Conservation (phyloP, 805 yeast genomes). For the Saturnispora galanensis region DNA sequence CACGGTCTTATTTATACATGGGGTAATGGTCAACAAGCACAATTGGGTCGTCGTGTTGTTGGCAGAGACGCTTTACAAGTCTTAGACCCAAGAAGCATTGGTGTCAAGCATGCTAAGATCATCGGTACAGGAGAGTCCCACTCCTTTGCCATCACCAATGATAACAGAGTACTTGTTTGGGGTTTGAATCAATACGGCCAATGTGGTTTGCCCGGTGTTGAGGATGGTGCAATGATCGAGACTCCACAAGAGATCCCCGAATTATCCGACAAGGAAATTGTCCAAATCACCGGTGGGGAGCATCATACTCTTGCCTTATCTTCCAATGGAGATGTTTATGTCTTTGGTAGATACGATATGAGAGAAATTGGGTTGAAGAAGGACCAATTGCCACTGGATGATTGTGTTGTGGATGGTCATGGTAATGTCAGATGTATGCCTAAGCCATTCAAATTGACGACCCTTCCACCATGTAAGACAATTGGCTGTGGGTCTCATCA, state of each 20-base stretch:
- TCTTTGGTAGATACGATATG: conserved; percentile 92
- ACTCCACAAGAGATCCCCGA: conserved; percentile 67
- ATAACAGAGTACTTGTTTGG: conserved; percentile 75
- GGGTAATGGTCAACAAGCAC: conserved; percentile 95
- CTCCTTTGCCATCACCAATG: conserved; percentile 78
- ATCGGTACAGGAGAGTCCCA: conserved; percentile 94
- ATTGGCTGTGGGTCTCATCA: conserved; percentile 90
- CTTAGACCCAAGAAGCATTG: conserved; percentile 74
- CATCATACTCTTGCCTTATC: conserved; percentile 82
- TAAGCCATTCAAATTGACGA: conserved; percentile 58
- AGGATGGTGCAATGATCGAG: conserved; percentile 75
- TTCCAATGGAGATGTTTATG: conserved; percentile 59
- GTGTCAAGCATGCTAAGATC: conserved; percentile 65
- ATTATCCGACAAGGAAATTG: conserved; percentile 49
- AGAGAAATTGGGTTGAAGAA: conserved; percentile 77
- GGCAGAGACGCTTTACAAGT: conserved; percentile 70
- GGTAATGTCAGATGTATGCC: conserved; percentile 83
- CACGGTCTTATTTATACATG: conserved; percentile 88
- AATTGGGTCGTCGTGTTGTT: conserved; percentile 76
- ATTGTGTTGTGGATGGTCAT: conserved; percentile 64
- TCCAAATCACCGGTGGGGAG: conserved; percentile 79
- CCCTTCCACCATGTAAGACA: conserved; percentile 45
- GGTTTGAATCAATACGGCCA: conserved; percentile 97
- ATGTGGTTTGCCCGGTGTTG: conserved; percentile 74
- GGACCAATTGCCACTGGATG: conserved; percentile 54